phyloP scores from a whole-genome alignment of 176 grass and related monocot genomes.

The Oryza longistaminata region DNA sequence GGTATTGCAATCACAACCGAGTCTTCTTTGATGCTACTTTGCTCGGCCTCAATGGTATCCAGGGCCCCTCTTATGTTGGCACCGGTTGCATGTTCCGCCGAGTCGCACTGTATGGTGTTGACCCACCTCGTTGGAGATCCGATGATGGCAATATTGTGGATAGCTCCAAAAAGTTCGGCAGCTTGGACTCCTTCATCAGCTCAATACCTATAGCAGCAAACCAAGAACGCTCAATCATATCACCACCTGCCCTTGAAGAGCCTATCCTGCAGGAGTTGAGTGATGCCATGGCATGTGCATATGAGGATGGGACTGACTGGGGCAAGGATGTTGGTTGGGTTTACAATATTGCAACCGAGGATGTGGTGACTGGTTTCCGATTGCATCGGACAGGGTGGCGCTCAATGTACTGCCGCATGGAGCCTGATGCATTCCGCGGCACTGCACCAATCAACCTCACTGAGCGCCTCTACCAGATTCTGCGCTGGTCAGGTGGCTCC shows the following conservation, averaged over 20 bases:
- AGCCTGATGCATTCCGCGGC: slow-evolving; percentile 52
- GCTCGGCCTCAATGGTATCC: slow-evolving; percentile 85
- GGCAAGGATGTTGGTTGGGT: slow-evolving; percentile 55
- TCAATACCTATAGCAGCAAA: slow-evolving; percentile 38
- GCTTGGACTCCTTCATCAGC: slow-evolving; percentile 31
- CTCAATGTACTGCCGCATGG: slow-evolving; percentile 55
- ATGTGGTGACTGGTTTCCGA: slow-evolving; percentile 57
- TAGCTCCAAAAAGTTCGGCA: slow-evolving; percentile 42
- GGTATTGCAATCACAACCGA: slow-evolving; percentile 92
- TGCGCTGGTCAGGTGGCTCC: slow-evolving; percentile 54
- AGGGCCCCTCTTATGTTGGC: slow-evolving; percentile 59
- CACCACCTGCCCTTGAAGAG: slow-evolving; percentile 36
- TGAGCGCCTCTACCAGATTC: slow-evolving; percentile 54
- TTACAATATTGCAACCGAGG: slow-evolving; percentile 55
- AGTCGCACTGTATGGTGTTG: slow-evolving; percentile 42
- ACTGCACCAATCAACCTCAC: slow-evolving; percentile 58
- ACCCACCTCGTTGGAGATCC: slow-evolving; percentile 46
- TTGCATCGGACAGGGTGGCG: slow-evolving; percentile 48
- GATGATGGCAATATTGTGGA: slow-evolving; percentile 27
- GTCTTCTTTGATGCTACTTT: slow-evolving; percentile 98
- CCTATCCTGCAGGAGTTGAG: slow-evolving; percentile 29
- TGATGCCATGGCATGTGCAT: slow-evolving; percentile 41
- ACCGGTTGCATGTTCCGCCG: slow-evolving; percentile 58
- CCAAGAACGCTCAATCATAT: slow-evolving; percentile 43
- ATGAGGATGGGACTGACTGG: slow-evolving; percentile 39